These are phyloP conservation scores for Amphicarpaea edgeworthii DNA, from an alignment of 306 rosid genomes.

Conservation along the genomic window DNA sequence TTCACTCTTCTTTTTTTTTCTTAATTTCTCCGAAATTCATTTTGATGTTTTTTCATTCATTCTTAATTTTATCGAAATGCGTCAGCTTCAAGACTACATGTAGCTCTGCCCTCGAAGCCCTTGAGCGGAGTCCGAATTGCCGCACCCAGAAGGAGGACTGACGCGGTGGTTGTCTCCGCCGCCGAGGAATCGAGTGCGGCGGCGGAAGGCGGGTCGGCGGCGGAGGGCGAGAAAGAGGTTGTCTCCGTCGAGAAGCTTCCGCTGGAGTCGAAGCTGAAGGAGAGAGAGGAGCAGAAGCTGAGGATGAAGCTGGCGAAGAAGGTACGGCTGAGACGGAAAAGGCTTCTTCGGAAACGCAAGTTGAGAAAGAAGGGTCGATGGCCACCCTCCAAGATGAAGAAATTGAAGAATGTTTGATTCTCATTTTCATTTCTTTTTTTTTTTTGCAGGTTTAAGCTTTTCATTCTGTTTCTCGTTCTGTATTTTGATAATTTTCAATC, in stretches of 20 bases:
- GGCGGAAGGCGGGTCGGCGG: conserved; percentile 33
- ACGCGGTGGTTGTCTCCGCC: conserved; percentile 42
- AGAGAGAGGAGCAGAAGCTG: conserved; percentile 70
- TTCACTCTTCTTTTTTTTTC: not conserved
- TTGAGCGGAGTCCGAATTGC: conserved; percentile 52
- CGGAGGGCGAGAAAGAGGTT: conserved; percentile 54
- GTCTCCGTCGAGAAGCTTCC: conserved; percentile 79
- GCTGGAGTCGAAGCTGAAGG: conserved; percentile 80
- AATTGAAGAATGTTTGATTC: conserved; percentile 78
- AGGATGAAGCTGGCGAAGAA: conserved; percentile 90
- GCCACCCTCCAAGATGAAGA: conserved; percentile 98
- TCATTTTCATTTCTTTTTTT: conserved; percentile 22
- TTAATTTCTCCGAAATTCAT: conserved; percentile 24
- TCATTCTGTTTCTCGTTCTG: conserved; percentile 28
- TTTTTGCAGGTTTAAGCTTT: conserved; percentile 52
- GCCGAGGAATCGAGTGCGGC: conserved; percentile 29
- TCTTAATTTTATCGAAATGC: conserved; percentile 45
- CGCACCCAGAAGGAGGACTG: conserved; percentile 41
- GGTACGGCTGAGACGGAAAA: conserved; percentile 78
- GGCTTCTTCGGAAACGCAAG: conserved; percentile 77
- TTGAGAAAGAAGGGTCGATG: conserved; percentile 94
- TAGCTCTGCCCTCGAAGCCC: conserved; percentile 43
- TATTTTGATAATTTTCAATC: conserved; percentile 39
- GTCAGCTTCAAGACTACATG: conserved; percentile 49
- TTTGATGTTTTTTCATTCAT: not conserved